These are phyloP conservation scores for Umbilicus rupestris DNA, from an alignment of 164 flowering plant genomes.

Conservation along the genomic window DNA sequence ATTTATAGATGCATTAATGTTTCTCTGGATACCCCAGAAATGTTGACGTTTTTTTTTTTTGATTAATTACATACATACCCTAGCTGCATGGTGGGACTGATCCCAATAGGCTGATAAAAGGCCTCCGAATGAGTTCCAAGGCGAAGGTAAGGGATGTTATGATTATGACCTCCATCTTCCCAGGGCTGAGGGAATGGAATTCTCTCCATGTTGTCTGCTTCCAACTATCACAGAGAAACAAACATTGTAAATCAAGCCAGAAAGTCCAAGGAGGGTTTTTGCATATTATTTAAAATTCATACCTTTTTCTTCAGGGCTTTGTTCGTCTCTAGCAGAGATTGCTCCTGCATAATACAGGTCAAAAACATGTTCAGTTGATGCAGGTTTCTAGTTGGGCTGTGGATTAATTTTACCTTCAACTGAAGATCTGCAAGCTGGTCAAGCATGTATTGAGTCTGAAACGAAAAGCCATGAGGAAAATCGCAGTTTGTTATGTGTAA, in stretches of 20 bases:
- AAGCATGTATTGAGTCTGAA: slow-evolving; percentile 13
- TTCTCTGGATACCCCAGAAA: neutral
- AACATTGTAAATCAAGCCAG: neutral
- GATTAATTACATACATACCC: slow-evolving; percentile 2
- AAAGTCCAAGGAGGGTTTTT: neutral
- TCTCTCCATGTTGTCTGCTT: slow-evolving; percentile 8
- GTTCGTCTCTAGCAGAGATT: slow-evolving; percentile 9
- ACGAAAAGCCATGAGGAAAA: neutral
- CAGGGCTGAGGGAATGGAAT: slow-evolving; percentile 6
- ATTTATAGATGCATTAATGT: neutral
- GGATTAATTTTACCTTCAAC: slow-evolving; percentile 5
- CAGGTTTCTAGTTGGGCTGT: neutral
- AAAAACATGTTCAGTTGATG: neutral
- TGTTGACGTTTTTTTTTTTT: too few relatives aligned
- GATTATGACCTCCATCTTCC: neutral
- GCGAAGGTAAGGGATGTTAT: slow-evolving; percentile 7
- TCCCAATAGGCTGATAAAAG: slow-evolving; percentile 2
- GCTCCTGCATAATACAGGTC: slow-evolving; percentile 6
- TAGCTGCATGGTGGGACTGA: slow-evolving; percentile 2
- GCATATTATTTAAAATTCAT: neutral
- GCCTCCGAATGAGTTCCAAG: slow-evolving; percentile 6
- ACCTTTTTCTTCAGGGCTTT: slow-evolving; percentile 9
- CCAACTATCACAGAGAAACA: slow-evolving; percentile 1
- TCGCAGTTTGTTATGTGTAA: neutral
- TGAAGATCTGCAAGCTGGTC: slow-evolving; percentile 11